phyloP scores from a whole-genome alignment of 2,329 filamentous ascomycete species.

The Aspergillus pseudoviridinutans region DNA sequence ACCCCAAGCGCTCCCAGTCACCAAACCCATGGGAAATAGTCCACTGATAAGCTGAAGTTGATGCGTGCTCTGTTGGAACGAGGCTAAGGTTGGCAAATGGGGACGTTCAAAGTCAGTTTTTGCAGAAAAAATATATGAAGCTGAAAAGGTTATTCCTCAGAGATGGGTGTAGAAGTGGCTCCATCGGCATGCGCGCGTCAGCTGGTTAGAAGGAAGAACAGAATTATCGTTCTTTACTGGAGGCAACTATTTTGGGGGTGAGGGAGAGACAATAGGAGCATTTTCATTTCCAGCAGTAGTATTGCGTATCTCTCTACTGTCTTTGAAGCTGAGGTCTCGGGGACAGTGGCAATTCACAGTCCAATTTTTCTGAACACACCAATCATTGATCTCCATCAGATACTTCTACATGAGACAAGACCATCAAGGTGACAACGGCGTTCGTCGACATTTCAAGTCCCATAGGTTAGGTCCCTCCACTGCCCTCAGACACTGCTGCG shows the following conservation, averaged over 20 bases:
- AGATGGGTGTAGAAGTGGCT: not conserved
- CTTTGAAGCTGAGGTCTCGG: conserved; percentile 4
- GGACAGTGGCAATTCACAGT: conserved; percentile 2
- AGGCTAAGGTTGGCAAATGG: not conserved
- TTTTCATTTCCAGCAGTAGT: not conserved
- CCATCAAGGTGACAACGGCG: not conserved
- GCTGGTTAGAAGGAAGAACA: not conserved
- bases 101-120: not conserved
- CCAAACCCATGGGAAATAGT: not conserved
- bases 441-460: not conserved
- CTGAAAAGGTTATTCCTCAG: not conserved
- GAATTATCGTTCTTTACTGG: not conserved
- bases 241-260: not conserved
- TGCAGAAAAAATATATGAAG: not conserved
- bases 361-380: not conserved
- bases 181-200: not conserved
- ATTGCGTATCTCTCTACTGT: too few relatives aligned
- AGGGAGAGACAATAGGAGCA: not conserved
- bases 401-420: not conserved
- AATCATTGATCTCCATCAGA: not conserved
- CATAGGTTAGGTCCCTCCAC: not conserved
- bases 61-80: not conserved
- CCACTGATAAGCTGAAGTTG: not conserved
- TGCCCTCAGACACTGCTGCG: not conserved
- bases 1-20: not conserved